Conservation (phyloP, 768 basidiomycete species). For the Termitomyces sp. region DNA sequence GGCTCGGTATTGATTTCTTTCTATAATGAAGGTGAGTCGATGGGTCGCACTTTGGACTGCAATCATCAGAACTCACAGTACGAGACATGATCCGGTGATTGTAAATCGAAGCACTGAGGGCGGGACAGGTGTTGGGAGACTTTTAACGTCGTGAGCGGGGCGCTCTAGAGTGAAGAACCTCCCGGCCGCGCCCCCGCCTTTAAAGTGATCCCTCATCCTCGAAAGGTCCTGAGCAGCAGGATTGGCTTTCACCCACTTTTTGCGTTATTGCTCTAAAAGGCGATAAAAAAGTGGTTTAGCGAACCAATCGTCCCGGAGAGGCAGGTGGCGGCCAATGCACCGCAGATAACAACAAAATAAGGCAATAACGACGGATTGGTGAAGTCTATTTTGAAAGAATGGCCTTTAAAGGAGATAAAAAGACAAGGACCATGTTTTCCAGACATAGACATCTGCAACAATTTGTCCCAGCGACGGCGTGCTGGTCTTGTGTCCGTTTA, state of each 20-base stretch:
- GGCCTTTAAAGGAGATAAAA: constrained; percentile 10
- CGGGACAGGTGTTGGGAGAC: background rate
- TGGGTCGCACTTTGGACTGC: background rate
- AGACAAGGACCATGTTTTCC: constrained; percentile 3
- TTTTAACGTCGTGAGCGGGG: background rate
- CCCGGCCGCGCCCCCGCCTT: background rate
- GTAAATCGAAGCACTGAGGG: background rate
- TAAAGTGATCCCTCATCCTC: background rate
- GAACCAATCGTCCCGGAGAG: constrained; percentile 13
- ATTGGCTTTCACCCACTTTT: constrained; percentile 13
- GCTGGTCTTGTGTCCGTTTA: background rate
- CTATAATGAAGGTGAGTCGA: background rate
- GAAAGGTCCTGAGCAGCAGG: constrained; percentile 1
- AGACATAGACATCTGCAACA: background rate
- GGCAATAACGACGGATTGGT: constrained; percentile 14
- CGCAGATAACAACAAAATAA: constrained; percentile 10
- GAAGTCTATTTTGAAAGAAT: constrained; percentile 1
- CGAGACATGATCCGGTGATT: constrained; percentile 10
- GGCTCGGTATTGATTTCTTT: constrained; percentile 14
- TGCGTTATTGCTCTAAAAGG: constrained; percentile 13
- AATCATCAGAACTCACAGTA: constrained; percentile 4
- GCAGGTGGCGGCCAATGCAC: constrained; percentile 13
- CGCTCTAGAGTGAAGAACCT: background rate
- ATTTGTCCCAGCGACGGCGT: background rate
- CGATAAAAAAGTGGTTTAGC: constrained; percentile 5